Evolutionary conservation across 768 basidiomycete genomes (phyloP).

Genomic region (Boletus sp.): DNA sequence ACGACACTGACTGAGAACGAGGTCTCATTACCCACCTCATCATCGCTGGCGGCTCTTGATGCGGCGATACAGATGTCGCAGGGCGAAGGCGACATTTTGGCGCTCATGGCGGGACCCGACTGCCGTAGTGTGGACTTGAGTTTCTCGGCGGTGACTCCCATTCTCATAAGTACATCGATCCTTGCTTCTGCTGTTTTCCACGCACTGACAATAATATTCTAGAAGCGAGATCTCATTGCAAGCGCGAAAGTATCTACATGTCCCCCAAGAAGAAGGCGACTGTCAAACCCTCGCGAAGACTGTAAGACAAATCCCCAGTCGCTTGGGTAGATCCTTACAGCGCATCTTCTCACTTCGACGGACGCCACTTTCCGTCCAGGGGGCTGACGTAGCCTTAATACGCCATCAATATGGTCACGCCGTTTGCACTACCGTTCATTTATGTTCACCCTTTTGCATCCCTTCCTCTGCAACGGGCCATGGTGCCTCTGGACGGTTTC

Average conservation of each 20-base stretch:
- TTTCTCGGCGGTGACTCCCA: background rate
- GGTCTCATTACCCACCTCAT: background rate
- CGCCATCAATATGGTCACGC: background rate
- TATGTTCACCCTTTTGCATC: background rate
- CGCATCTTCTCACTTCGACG: background rate
- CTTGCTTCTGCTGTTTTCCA: background rate
- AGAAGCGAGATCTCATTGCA: constrained; percentile 1
- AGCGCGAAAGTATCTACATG: constrained; percentile 9
- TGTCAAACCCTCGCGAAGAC: constrained; percentile 18
- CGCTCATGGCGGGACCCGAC: background rate
- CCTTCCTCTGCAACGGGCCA: background rate
- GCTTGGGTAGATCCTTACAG: background rate
- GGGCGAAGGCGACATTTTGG: background rate
- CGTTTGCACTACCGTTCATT: background rate
- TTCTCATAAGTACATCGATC: constrained; percentile 3
- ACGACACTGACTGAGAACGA: background rate
- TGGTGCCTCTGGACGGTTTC: background rate
- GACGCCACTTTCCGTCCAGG: background rate
- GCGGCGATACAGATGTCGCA: background rate
- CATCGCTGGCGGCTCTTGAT: constrained; percentile 3
- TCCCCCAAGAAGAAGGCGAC: background rate
- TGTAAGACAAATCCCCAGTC: constrained; percentile 7
- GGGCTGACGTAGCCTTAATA: background rate
- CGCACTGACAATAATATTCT: background rate
- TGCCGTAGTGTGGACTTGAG: background rate